phyloP scores from a whole-genome alignment of 1,139 yeast genomes.

The Hyphopichia buzzinii region DNA sequence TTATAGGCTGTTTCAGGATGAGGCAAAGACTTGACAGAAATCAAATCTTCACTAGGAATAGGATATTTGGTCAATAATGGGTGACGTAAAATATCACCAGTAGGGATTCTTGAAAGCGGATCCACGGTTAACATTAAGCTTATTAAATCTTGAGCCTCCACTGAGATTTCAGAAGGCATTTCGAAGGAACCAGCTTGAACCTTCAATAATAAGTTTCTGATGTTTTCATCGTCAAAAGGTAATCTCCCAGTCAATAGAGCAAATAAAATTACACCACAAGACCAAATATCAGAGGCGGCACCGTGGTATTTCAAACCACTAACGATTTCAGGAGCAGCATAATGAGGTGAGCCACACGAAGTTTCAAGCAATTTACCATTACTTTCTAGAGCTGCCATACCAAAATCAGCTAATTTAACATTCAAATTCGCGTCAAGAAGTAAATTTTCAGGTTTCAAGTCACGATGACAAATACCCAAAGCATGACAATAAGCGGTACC shows the following conservation, averaged over 20 bases:
- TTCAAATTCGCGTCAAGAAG: constrained; percentile 63
- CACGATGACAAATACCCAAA: constrained; percentile 78
- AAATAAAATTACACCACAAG: constrained; percentile 78
- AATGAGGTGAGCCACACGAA: constrained; percentile 84
- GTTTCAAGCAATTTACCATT: constrained; percentile 72
- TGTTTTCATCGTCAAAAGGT: constrained; percentile 81
- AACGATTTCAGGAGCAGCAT: constrained; percentile 85
- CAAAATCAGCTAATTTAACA: constrained; percentile 80
- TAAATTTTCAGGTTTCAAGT: constrained; percentile 76
- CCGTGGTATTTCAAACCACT: constrained; percentile 78
- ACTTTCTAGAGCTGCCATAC: constrained; percentile 83
- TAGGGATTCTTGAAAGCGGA: constrained; percentile 72
- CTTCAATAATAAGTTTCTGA: constrained; percentile 63
- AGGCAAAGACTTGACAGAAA: constrained; percentile 54
- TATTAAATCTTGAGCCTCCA: constrained; percentile 72
- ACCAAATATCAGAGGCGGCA: constrained; percentile 83
- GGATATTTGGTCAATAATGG: constrained; percentile 69
- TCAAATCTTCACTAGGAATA: constrained; percentile 48
- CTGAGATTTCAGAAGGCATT: constrained; percentile 65
- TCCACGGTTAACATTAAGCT: constrained; percentile 73
- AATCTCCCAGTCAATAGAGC: constrained; percentile 76
- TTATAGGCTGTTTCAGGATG: constrained; percentile 61
- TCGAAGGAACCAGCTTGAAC: constrained; percentile 75
- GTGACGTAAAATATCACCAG: constrained; percentile 73
- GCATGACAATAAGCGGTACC: constrained; percentile 86